Evolutionary conservation across 805 yeast genomes (phyloP), one percentile per base, ranked within the genome.

Genomic region (Hanseniaspora jakobsenii): DNA sequence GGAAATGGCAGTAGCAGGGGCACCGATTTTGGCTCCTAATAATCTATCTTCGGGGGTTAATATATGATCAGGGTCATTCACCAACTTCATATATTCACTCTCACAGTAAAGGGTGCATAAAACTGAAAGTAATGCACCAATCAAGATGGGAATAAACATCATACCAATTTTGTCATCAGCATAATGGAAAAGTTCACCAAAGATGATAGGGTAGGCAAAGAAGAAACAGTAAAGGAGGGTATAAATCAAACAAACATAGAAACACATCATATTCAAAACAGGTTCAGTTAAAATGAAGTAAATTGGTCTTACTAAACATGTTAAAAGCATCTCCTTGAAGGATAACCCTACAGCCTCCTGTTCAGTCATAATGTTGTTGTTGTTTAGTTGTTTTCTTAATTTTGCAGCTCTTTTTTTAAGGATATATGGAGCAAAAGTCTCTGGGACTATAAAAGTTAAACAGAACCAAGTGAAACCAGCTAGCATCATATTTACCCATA

Each of bases 401-500:
- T 63, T 69, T 47, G 61, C 63, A 18, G 94, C 94, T 58, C 78
- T 73, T 41, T 57, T 69, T 55, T 76, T 78, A 49, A 82, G 65
- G 44, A 85, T 77, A 7, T 77, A 84, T 8, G 95, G 94, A 3
- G 91, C 82, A 61, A 78, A 82, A 16, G 96, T 86, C 64, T 86
- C 96, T n/a, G 95, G 96, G 24, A 86, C 72, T 14, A 69, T 53
- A 12, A 75, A 59, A 8, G 43, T 38, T 34, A 77, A 69, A 17
- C 71, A 50, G 26, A 85, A 66, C 81, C 87, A 80, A 77, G 80
- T 77, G 3, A 73, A 72, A 50, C 95, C 95, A 2, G 91, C 82
- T 63, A 86, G 83, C 3, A 87, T 94, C 83, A 86, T 74, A 59
- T 85, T 86, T 46, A 84, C 87, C 95, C 95, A 86, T 51, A 81